A percentile compares a stretch with the other conserved stretches of the same genome.
phyloP scores from a whole-genome alignment of 768 basidiomycete species.

The Chalciporus chontae region DNA sequence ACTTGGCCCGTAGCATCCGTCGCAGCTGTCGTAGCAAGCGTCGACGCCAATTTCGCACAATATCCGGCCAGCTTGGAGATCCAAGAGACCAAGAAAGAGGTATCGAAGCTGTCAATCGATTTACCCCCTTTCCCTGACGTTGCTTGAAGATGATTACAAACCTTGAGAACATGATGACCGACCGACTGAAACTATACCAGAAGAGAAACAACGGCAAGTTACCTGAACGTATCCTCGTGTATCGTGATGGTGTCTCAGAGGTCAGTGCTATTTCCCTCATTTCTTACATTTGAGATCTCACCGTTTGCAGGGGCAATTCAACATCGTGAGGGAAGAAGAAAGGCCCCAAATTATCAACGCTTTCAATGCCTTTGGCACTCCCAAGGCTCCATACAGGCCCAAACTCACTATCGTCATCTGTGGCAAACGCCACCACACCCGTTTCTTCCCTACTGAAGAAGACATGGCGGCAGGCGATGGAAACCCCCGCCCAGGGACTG shows the following conservation, averaged over 20 bases:
- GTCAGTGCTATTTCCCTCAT: conserved; percentile 30
- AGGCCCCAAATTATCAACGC: conserved; percentile 41
- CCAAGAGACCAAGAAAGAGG: conserved; percentile 69
- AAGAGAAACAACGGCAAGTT: conserved; percentile 33
- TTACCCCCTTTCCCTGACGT: background rate
- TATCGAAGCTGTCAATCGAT: conserved; percentile 3
- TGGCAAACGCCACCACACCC: conserved; percentile 57
- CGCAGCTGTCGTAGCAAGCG: conserved; percentile 52
- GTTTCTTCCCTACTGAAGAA: conserved; percentile 50
- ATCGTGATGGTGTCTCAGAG: conserved; percentile 78
- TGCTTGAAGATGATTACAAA: conserved; percentile 44
- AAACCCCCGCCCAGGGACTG: conserved; percentile 50
- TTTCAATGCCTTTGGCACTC: conserved; percentile 37
- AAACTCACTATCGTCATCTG: conserved; percentile 52
- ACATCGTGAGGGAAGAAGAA: conserved; percentile 42
- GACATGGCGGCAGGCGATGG: conserved; percentile 41
- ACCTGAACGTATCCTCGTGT: conserved; percentile 49
- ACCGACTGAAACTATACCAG: conserved; percentile 41
- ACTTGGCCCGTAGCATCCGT: conserved; percentile 35
- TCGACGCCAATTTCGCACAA: conserved; percentile 42
- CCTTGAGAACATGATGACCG: conserved; percentile 46
- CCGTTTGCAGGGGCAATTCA: conserved; percentile 43
- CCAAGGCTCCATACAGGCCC: conserved; percentile 39
- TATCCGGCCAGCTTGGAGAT: conserved; percentile 50
- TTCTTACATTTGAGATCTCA: conserved; percentile 9